Evolutionary conservation across 129 eudicot genomes (phyloP).

Genomic region (Ambrosia trifida): DNA sequence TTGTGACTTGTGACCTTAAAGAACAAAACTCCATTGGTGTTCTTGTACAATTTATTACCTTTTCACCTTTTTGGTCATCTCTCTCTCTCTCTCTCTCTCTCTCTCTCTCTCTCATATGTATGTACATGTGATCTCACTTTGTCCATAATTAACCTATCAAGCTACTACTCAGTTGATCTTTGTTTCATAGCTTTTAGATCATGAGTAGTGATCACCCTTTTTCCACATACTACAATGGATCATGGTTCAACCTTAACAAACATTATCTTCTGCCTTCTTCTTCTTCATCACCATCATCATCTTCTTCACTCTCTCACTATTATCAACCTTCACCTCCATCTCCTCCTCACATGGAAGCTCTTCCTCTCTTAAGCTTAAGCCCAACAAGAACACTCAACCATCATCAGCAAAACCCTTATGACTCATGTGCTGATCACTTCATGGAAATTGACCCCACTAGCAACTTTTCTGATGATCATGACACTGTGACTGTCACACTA

Average conservation of each 20-base stretch:
- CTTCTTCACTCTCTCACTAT: constrained; percentile 17
- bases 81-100: constrained; percentile 25
- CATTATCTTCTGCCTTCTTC: neutral
- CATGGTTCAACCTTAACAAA: constrained; percentile 45
- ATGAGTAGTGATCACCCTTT: constrained; percentile 57
- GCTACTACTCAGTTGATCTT: constrained; percentile 30
- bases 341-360: constrained; percentile 87
- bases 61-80: constrained; percentile 27
- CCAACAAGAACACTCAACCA: constrained; percentile 46
- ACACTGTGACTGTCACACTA: constrained; percentile 43
- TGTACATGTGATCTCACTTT: constrained; percentile 10
- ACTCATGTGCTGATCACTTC: constrained; percentile 18
- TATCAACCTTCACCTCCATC: constrained; percentile 58
- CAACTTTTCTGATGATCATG: constrained; percentile 34
- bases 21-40: constrained; percentile 42
- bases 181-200: constrained; percentile 27
- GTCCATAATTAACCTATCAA: constrained; percentile 27
- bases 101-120: constrained; percentile 8
- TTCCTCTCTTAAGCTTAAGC: constrained; percentile 69
- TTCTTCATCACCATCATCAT: constrained; percentile 16
- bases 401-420: constrained; percentile 22
- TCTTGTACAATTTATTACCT: constrained; percentile 43
- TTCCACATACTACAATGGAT: constrained; percentile 47
- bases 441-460: constrained; percentile 53
- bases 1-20: constrained; percentile 27